Evolutionary conservation across 2,329 filamentous ascomycete species (phyloP).

Genomic region (Domatiomyces globalis): DNA sequence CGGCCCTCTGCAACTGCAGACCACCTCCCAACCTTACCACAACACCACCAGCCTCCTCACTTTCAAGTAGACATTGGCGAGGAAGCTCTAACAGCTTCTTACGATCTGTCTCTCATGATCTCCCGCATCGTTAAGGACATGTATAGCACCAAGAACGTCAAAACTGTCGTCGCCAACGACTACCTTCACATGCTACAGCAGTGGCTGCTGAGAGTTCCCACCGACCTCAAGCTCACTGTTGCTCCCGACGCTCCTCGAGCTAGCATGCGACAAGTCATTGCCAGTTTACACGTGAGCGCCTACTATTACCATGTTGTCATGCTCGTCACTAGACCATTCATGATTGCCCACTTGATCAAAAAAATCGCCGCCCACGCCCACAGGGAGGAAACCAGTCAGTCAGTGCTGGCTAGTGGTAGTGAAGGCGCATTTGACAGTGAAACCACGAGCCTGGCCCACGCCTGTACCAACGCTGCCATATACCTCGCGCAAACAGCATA

Average conservation of each 20-base stretch:
- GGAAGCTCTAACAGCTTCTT: neutral
- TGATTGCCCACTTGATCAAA: slow-evolving; percentile 36
- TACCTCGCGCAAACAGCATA: slow-evolving; percentile 42
- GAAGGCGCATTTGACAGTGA: neutral
- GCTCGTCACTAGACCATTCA: slow-evolving; percentile 41
- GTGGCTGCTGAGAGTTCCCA: slow-evolving; percentile 17
- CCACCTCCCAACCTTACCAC: neutral
- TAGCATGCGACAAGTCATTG: slow-evolving; percentile 25
- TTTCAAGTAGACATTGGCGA: neutral
- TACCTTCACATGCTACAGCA: neutral
- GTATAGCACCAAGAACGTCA: neutral
- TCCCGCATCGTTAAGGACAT: neutral
- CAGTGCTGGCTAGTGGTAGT: neutral
- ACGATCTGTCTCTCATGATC: neutral
- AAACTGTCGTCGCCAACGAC: neutral
- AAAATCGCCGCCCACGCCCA: slow-evolving; percentile 1
- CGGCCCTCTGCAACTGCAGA: slow-evolving; percentile 14
- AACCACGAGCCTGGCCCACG: slow-evolving; percentile 31
- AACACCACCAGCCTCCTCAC: neutral
- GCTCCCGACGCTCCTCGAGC: slow-evolving; percentile 17
- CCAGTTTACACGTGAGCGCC: slow-evolving; percentile 42
- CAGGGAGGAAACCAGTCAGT: slow-evolving; percentile 9
- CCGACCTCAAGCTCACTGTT: slow-evolving; percentile 14
- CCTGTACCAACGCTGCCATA: slow-evolving; percentile 42
- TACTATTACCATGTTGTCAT: slow-evolving; percentile 47